phyloP scores from a whole-genome alignment of 805 yeast genomes.

The Saccharomycopsis malanga region DNA sequence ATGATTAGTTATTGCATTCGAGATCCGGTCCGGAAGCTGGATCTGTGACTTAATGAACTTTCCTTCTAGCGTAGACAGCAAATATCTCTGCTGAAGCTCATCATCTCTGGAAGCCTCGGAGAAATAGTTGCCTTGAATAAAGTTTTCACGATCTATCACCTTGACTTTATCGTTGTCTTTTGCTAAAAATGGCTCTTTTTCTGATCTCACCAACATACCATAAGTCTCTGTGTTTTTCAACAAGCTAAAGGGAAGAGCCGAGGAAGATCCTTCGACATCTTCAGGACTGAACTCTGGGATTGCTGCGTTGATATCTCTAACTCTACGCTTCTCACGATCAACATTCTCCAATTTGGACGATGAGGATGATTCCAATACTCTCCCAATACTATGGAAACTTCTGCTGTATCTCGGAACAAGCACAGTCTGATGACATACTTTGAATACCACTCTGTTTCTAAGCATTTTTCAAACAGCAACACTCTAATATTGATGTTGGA shows the following conservation, averaged over 20 bases:
- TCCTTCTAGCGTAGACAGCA: slow-evolving; percentile 51
- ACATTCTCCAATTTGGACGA: background rate
- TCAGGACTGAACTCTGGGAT: background rate
- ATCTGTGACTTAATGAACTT: slow-evolving; percentile 46
- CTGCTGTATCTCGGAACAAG: too few species aligned
- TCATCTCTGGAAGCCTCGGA: slow-evolving; percentile 25
- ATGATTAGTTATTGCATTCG: slow-evolving; percentile 55
- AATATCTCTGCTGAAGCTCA: slow-evolving; percentile 36
- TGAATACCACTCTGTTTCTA: too few species aligned
- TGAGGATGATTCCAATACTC: background rate
- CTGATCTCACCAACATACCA: slow-evolving; percentile 22
- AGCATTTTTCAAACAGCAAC: too few species aligned
- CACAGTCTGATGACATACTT: too few species aligned
- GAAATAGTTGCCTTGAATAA: slow-evolving; percentile 28
- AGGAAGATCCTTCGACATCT: background rate
- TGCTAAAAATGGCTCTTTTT: background rate
- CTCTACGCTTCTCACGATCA: background rate
- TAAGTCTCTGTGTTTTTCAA: slow-evolving; percentile 16
- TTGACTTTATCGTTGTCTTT: slow-evolving; percentile 7
- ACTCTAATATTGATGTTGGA: too few species aligned
- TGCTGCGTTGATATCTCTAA: background rate
- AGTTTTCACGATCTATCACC: slow-evolving; percentile 34
- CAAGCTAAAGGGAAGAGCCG: slow-evolving; percentile 10
- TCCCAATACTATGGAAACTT: background rate
- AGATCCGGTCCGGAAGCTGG: slow-evolving; percentile 47